Evolutionary conservation across 1,139 yeast genomes (phyloP).

Genomic region (Wickerhamomyces sp.): DNA sequence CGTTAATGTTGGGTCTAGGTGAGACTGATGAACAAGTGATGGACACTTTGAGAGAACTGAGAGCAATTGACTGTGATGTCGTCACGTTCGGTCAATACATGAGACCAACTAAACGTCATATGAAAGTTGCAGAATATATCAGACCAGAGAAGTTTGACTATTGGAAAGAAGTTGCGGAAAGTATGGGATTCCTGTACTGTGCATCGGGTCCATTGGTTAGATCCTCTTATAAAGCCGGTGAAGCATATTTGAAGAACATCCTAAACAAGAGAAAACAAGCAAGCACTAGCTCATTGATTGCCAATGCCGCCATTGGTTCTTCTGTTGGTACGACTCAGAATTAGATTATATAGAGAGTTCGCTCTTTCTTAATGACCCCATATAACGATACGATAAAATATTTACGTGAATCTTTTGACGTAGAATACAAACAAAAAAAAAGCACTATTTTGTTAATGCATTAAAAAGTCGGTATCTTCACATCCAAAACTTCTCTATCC

Average conservation of each 20-base stretch:
- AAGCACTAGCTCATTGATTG: constrained; percentile 1
- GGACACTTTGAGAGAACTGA: constrained; percentile 68
- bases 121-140: constrained; percentile 95
- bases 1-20: constrained; percentile 95
- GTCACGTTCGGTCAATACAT: constrained; percentile 98
- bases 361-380: too few relatives aligned
- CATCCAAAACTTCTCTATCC: constrained; percentile 29
- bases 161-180: constrained; percentile 82
- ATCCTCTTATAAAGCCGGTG: constrained; percentile 97
- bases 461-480: constrained; percentile 31
- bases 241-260: constrained; percentile 93
- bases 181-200: constrained; percentile 90
- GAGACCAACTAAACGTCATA: constrained; percentile 98
- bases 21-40: constrained; percentile 88
- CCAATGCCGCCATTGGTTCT: neutral
- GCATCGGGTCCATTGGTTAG: constrained; percentile 97
- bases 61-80: constrained; percentile 79
- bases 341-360: neutral
- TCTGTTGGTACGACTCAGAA: neutral
- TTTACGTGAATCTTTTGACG: too few relatives aligned
- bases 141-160: constrained; percentile 93
- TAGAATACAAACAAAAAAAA: neutral
- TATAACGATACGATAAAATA: too few relatives aligned
- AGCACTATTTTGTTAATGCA: neutral
- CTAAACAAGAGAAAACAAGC: constrained; percentile 54